These are phyloP conservation scores for Neocatenulostroma microsporum DNA, from an alignment of 2,329 filamentous ascomycete species.

Conservation along the genomic window DNA sequence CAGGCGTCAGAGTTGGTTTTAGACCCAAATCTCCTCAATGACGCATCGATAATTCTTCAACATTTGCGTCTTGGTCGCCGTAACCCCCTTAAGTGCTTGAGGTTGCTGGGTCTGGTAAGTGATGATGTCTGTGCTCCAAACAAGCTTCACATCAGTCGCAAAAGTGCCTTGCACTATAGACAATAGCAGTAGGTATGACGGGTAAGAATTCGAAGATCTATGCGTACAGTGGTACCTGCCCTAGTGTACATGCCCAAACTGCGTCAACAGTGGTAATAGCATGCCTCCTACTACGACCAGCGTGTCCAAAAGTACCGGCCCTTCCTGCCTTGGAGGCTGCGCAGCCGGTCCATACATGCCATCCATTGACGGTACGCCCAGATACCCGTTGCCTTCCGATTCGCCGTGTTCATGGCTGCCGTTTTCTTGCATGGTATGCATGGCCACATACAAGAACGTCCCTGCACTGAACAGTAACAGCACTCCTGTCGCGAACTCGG, in stretches of 20 bases:
- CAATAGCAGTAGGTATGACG: no score
- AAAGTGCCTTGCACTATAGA: no score
- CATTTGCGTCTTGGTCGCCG: no score
- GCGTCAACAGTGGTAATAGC: slow-evolving; percentile 68
- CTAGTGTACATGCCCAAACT: slow-evolving; percentile 65
- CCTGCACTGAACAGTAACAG: slow-evolving; percentile 90
- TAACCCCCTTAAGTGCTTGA: no score
- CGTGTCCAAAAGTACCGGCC: slow-evolving; percentile 39
- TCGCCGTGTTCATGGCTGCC: slow-evolving; percentile 1
- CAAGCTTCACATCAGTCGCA: no score
- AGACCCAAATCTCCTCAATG: no score
- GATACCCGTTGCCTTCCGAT: slow-evolving; percentile 9
- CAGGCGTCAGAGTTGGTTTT: neutral
- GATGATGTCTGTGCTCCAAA: no score
- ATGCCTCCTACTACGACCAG: slow-evolving; percentile 66
- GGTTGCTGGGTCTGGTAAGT: no score
- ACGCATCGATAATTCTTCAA: no score
- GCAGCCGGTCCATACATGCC: slow-evolving; percentile 3
- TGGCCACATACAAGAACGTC: slow-evolving; percentile 96
- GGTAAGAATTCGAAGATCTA: neutral
- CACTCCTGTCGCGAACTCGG: slow-evolving; percentile 86
- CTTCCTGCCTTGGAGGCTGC: neutral
- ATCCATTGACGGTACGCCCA: slow-evolving; percentile 12
- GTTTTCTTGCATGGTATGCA: slow-evolving; percentile 90
- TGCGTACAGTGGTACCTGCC: neutral